phyloP scores from a whole-genome alignment of 129 eudicot species.

The Tagetes erecta region DNA sequence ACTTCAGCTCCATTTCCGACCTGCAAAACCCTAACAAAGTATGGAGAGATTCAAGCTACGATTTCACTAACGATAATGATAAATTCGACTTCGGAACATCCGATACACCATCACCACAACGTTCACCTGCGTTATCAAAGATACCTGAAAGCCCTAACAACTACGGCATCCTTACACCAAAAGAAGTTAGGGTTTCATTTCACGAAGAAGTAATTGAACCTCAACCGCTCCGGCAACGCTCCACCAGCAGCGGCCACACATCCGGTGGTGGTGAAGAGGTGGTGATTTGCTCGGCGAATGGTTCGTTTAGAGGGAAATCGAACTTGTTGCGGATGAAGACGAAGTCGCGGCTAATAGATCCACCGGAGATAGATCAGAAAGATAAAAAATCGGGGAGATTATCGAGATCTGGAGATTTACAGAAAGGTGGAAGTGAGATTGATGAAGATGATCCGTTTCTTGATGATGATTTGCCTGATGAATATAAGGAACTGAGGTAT shows the following conservation, averaged over 20 bases:
- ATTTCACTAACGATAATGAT: conserved; percentile 26
- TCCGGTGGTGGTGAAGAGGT: conserved; percentile 28
- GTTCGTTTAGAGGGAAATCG: conserved; percentile 31
- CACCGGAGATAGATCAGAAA: conserved; percentile 31
- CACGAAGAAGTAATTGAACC: conserved; percentile 38
- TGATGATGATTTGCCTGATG: conserved; percentile 43
- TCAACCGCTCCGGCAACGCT: conserved; percentile 27
- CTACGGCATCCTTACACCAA: conserved; percentile 39
- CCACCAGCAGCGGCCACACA: conserved; percentile 15
- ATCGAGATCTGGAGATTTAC: conserved; percentile 22
- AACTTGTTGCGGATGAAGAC: conserved; percentile 33
- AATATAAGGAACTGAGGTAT: conserved; percentile 35
- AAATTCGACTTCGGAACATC: conserved; percentile 35
- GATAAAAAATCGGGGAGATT: conserved; percentile 30
- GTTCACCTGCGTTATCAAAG: conserved; percentile 30
- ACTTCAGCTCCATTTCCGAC: conserved; percentile 9
- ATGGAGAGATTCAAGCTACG: conserved; percentile 41
- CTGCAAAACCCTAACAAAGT: conserved; percentile 31
- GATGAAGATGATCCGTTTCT: conserved; percentile 43
- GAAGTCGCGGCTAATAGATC: conserved; percentile 40
- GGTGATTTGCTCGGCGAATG: conserved; percentile 31
- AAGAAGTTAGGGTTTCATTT: conserved; percentile 44
- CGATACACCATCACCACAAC: conserved; percentile 31
- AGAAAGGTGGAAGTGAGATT: conserved; percentile 29
- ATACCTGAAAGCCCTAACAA: conserved; percentile 36